Evolutionary conservation across 1,139 yeast species (phyloP).

Genomic region (Saccharomycopsis hybrid): DNA sequence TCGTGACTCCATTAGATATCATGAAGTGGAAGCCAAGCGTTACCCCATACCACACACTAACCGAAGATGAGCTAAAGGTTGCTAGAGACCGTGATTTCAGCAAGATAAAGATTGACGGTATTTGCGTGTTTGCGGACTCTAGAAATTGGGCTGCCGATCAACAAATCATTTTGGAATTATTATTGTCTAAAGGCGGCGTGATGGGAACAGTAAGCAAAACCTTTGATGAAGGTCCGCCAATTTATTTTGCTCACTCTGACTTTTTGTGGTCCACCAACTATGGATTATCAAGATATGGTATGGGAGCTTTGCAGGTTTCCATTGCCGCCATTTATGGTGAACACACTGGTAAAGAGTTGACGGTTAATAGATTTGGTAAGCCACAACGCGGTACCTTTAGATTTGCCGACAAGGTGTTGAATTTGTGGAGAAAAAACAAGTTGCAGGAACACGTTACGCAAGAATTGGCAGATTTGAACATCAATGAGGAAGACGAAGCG

Average conservation of each 20-base stretch:
- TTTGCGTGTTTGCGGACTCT: conserved; percentile 74
- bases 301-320: conserved; percentile 85
- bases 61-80: conserved; percentile 57
- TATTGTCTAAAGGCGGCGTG: conserved; percentile 66
- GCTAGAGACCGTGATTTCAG: conserved; percentile 60
- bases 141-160: conserved; percentile 90
- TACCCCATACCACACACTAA: conserved; percentile 69
- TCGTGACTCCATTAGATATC: conserved; percentile 70
- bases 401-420: conserved; percentile 69
- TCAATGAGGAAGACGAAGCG: conserved; percentile 23
- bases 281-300: conserved; percentile 72
- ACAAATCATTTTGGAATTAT: conserved; percentile 73
- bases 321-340: conserved; percentile 76
- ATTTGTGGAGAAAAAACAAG: conserved; percentile 72
- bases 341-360: conserved; percentile 71
- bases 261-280: conserved; percentile 87
- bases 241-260: conserved; percentile 83
- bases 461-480: conserved; percentile 28
- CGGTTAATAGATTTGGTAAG: conserved; percentile 75
- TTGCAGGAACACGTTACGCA: conserved; percentile 66
- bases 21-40: conserved; percentile 85
- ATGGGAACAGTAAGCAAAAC: conserved; percentile 75
- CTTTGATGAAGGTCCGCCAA: conserved; percentile 70
- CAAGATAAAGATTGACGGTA: conserved; percentile 58
- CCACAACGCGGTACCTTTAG: conserved; percentile 81